Base-by-base conservation (phyloP, 441 rosid genomes). In the Mallotus repandus region DNA sequence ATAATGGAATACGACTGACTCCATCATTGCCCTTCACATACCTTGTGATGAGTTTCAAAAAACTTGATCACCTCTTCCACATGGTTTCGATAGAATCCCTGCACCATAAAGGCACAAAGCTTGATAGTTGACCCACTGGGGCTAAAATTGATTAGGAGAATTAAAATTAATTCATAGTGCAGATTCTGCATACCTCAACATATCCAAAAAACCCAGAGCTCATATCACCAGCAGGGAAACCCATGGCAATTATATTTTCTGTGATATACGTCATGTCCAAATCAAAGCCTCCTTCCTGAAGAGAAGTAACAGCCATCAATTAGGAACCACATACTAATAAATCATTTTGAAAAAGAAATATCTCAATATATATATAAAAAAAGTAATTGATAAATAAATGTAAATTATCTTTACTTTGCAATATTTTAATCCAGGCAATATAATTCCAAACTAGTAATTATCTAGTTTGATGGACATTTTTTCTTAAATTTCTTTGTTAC, bases 41-140 rank as follows among this genome's bases (percentile, higher is more conserved):
- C 98, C 97, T 93, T 93, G 89, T 93, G 99, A 73, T 88, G 86
- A 66, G 94, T 93, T 84, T 96, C 99, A 77, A 96, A 95, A 85
- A 93, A 96, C 85, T 80, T 89, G 29, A 96, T 96, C 64, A 96
- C 99, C 87, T 96, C 99, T 90, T 93, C 99, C 99, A 96, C 93
- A 81, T 96, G 99, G 81, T 96, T 96, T 71, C 99, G 88, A 78
- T 96, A 96, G 78, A 93, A 87, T 41, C 99, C 99, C 99, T 93
- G 95, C 86, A 88, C 67, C 72, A 78, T 2, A 68, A 62, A 76
- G 77, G 67, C 70, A 78, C 2, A 68, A 64, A 76, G 77, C 72
- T 32, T 66, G 63, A 74, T 14, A 29, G 73, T 62, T 74, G 57
- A 57, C 43, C 29, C 50, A 65, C n/a, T 59, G 19, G 48, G 54